These are phyloP conservation scores for Babesia ovis DNA, from an alignment of 169 alveolate species.

Conservation along the genomic window DNA sequence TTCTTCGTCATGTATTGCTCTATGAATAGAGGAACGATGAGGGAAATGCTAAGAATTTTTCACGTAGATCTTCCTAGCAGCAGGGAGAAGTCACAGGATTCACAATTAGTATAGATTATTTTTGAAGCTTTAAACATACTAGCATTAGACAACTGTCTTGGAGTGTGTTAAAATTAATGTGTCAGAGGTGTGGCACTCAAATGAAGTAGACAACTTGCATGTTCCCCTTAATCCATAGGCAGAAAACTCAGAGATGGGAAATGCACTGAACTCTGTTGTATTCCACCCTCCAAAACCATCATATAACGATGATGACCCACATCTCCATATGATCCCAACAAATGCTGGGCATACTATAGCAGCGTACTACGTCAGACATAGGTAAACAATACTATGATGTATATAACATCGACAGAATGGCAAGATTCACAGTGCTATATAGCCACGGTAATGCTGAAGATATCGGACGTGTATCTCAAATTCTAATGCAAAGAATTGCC, in stretches of 20 bases:
- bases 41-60: neutral
- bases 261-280: constrained; percentile 61
- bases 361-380: constrained; percentile 68
- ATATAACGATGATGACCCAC: constrained; percentile 61
- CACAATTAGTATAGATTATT: neutral
- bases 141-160: neutral
- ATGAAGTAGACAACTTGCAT: neutral
- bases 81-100: neutral
- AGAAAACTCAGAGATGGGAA: constrained; percentile 81
- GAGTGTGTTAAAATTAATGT: neutral
- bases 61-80: neutral
- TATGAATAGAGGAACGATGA: neutral
- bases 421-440: constrained; percentile 78
- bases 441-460: constrained; percentile 91
- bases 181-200: neutral
- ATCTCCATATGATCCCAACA: constrained; percentile 75
- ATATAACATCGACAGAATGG: constrained; percentile 50
- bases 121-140: neutral
- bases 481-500: constrained; percentile 61
- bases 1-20: neutral
- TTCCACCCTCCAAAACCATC: constrained; percentile 76
- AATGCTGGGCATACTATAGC: constrained; percentile 71
- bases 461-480: constrained; percentile 75
- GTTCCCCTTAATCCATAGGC: too few relatives aligned
- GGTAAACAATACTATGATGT: constrained; percentile 5